Percentiles rank a stretch among this genome's conserved stretches.
Evolutionary conservation across 2,329 filamentous ascomycete species (phyloP).

Genomic region (Pseudocercospora musae): DNA sequence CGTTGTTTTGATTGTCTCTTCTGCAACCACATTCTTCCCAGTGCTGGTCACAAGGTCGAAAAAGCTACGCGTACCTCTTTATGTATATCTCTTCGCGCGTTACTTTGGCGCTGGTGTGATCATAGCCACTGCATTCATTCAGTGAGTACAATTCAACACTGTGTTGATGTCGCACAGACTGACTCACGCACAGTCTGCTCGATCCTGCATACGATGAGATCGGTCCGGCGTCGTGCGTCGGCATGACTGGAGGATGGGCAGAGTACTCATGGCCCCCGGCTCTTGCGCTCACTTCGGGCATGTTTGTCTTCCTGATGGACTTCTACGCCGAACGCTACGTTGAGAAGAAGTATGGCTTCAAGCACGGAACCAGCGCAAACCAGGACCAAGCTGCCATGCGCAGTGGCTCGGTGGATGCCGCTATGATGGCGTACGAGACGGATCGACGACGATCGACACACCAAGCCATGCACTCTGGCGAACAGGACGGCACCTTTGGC

Average conservation of each 20-base stretch:
- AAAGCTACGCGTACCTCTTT: conserved; percentile 40
- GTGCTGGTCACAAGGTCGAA: conserved; percentile 43
- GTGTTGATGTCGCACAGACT: not conserved
- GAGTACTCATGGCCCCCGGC: conserved; percentile 53
- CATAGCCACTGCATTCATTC: conserved; percentile 47
- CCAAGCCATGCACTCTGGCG: conserved; percentile 42
- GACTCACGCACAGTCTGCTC: conserved; percentile 35
- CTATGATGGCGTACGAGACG: conserved; percentile 24
- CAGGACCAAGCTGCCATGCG: conserved; percentile 5
- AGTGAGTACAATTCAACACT: conserved; percentile 28
- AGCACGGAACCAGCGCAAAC: conserved; percentile 29
- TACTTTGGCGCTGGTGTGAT: conserved; percentile 50
- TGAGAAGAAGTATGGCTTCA: conserved; percentile 45
- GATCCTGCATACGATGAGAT: conserved; percentile 33
- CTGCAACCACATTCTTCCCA: conserved; percentile 45
- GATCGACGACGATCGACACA: conserved; percentile 30
- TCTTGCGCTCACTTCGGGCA: conserved; percentile 48
- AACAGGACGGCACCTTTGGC: conserved; percentile 35
- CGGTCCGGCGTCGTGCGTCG: conserved; percentile 47
- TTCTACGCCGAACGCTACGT: conserved; percentile 51
- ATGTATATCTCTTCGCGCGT: conserved; percentile 47
- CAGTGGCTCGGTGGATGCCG: conserved; percentile 25
- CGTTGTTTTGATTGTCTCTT: conserved; percentile 45
- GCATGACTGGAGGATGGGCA: conserved; percentile 53
- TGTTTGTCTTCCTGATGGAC: conserved; percentile 52